Conservation (phyloP, 2,329 filamentous ascomycete genomes). For the Colletotrichum ledebouriae region DNA sequence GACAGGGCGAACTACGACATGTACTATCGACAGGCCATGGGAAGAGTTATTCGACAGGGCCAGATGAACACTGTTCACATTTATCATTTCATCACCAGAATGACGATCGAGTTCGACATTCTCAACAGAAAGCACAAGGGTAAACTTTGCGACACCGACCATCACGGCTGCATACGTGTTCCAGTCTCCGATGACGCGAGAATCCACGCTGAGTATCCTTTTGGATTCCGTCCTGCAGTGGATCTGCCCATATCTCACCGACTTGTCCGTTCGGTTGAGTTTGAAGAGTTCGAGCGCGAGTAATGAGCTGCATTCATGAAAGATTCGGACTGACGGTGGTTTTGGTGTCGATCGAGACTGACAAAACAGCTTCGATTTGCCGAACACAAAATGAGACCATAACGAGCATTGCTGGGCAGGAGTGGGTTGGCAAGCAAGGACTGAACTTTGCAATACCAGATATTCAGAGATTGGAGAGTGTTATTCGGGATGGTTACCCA, state of each 20-base stretch:
- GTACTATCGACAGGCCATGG: constrained; percentile 56
- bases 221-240: constrained; percentile 16
- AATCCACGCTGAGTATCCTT: constrained; percentile 4
- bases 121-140: constrained; percentile 44
- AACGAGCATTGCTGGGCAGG: background rate
- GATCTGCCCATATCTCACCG: background rate
- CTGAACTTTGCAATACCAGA: no score
- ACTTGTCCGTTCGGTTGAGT: constrained; percentile 32
- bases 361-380: background rate
- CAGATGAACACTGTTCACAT: constrained; percentile 55
- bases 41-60: constrained; percentile 55
- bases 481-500: background rate
- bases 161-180: background rate
- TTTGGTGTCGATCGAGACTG: no score
- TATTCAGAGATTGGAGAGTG: background rate
- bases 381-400: background rate
- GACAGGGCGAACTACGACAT: constrained; percentile 51
- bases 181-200: constrained; percentile 6
- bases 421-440: no score
- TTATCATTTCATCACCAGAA: constrained; percentile 55
- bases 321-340: background rate
- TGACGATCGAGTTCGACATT: constrained; percentile 58
- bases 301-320: background rate
- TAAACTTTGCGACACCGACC: constrained; percentile 5
- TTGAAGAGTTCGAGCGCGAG: constrained; percentile 29